These are phyloP conservation scores for Purshia tridentata DNA, from an alignment of 306 rosid species.

Conservation along the genomic window DNA sequence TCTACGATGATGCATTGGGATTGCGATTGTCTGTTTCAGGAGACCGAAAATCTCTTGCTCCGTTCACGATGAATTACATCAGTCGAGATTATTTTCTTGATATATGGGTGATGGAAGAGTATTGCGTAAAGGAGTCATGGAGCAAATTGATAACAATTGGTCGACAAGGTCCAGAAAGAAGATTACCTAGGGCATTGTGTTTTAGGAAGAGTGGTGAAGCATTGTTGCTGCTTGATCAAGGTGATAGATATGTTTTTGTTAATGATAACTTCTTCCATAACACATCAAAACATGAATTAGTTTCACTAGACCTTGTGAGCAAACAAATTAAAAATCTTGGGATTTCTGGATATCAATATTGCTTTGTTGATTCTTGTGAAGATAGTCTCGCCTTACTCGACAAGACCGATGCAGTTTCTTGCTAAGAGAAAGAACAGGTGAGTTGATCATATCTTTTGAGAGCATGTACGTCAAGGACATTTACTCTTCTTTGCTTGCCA, in stretches of 20 bases:
- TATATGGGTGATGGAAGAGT: constrained; percentile 7
- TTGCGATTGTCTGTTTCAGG: constrained; percentile 1
- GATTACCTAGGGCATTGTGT: neutral
- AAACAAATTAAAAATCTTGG: neutral
- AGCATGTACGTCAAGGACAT: too few relatives aligned
- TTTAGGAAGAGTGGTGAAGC: neutral
- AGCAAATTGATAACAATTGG: neutral
- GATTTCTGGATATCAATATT: neutral
- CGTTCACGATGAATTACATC: neutral
- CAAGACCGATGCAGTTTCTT: neutral
- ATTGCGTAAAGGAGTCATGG: neutral
- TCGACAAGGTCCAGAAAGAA: neutral
- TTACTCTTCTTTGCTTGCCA: too few relatives aligned
- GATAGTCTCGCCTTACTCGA: constrained; percentile 1
- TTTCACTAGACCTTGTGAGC: neutral
- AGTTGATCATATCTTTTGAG: neutral
- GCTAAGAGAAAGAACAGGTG: neutral
- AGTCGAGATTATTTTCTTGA: neutral
- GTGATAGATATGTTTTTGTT: too few relatives aligned
- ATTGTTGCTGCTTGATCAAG: neutral
- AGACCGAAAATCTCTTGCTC: neutral
- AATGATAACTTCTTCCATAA: too few relatives aligned
- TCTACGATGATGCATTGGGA: neutral
- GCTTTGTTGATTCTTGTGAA: neutral
- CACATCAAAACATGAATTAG: neutral